phyloP scores from a whole-genome alignment of 2,329 filamentous ascomycete genomes.

The Sarocladium brachiariae region DNA sequence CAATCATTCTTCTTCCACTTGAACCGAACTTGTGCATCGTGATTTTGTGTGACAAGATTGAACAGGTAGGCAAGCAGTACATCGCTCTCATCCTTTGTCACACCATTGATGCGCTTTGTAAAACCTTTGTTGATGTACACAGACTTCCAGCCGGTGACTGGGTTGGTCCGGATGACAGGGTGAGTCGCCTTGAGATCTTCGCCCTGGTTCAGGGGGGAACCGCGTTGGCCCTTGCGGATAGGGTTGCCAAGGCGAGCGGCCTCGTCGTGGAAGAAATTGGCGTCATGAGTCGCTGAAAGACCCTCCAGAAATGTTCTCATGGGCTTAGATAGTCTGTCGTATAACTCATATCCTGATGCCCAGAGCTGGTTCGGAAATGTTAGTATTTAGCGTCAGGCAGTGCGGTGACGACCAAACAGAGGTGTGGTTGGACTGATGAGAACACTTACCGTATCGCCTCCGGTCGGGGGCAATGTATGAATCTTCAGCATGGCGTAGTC shows the following conservation, averaged over 20 bases:
- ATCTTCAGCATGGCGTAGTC: conserved; percentile 57
- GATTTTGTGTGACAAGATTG: conserved; percentile 44
- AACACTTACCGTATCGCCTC: conserved; percentile 46
- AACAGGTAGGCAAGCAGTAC: conserved; percentile 41
- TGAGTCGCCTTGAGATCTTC: conserved; percentile 41
- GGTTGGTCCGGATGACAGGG: conserved; percentile 53
- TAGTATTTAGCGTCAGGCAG: too few species aligned
- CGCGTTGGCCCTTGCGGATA: conserved; percentile 36
- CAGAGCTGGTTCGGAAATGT: conserved; percentile 43
- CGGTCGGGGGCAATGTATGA: conserved; percentile 46
- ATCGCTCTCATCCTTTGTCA: conserved; percentile 48
- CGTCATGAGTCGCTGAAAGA: conserved; percentile 21
- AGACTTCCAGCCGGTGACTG: conserved; percentile 52
- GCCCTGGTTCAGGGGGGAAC: conserved; percentile 52
- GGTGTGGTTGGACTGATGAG: too few species aligned
- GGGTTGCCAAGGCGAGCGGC: conserved; percentile 39
- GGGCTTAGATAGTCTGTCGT: conserved; percentile 44
- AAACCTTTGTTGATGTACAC: conserved; percentile 45
- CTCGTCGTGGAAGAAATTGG: conserved; percentile 36
- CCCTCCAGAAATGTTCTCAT: conserved; percentile 40
- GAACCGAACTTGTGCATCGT: conserved; percentile 50
- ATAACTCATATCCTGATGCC: conserved; percentile 55
- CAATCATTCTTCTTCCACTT: conserved; percentile 46
- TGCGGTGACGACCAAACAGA: too few species aligned
- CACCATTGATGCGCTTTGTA: conserved; percentile 47